phyloP scores from a whole-genome alignment of 1,284 basidiomycete species.

The Fomitopsis pinicola region DNA sequence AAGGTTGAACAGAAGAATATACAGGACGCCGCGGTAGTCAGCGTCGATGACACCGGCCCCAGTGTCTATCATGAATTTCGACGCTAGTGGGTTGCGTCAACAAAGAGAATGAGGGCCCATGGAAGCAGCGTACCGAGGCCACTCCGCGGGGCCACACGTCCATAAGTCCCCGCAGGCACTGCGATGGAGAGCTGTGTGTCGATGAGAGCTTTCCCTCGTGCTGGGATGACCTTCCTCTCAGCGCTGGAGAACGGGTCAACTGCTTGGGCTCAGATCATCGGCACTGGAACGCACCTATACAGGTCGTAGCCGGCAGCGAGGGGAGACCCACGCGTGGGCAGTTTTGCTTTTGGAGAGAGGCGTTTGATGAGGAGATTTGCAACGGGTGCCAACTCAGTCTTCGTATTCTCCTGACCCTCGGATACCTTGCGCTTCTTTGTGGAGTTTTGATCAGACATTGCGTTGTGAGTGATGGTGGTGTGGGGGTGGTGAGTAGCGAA shows the following conservation, averaged over 20 bases:
- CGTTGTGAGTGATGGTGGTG: slow-evolving; percentile 1
- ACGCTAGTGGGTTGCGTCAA: slow-evolving; percentile 47
- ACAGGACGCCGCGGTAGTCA: slow-evolving; percentile 91
- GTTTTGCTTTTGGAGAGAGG: slow-evolving; percentile 74
- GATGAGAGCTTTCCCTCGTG: slow-evolving; percentile 84
- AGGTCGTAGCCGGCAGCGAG: slow-evolving; percentile 93
- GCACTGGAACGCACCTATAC: slow-evolving; percentile 58
- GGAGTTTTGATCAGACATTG: slow-evolving; percentile 1
- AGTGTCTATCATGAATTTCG: slow-evolving; percentile 95
- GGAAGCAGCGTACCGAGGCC: slow-evolving; percentile 67
- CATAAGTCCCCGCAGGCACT: slow-evolving; percentile 91
- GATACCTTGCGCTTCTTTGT: slow-evolving; percentile 60
- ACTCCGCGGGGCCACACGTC: slow-evolving; percentile 91
- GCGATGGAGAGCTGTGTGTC: slow-evolving; percentile 91
- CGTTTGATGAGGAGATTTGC: slow-evolving; percentile 79
- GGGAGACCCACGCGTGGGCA: slow-evolving; percentile 86
- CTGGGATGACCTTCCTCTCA: slow-evolving; percentile 75
- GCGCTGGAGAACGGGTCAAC: slow-evolving; percentile 44
- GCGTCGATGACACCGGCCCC: slow-evolving; percentile 97
- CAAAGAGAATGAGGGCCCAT: not conserved
- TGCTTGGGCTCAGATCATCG: not conserved
- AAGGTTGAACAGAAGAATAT: slow-evolving; percentile 94
- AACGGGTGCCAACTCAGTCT: slow-evolving; percentile 30
- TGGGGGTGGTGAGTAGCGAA: not conserved
- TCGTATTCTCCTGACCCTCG: slow-evolving; percentile 25